A percentile compares a stretch with the other conserved stretches of the same genome.
Conservation (phyloP, 805 yeast genomes). For the Myxozyma lipomycoides region DNA sequence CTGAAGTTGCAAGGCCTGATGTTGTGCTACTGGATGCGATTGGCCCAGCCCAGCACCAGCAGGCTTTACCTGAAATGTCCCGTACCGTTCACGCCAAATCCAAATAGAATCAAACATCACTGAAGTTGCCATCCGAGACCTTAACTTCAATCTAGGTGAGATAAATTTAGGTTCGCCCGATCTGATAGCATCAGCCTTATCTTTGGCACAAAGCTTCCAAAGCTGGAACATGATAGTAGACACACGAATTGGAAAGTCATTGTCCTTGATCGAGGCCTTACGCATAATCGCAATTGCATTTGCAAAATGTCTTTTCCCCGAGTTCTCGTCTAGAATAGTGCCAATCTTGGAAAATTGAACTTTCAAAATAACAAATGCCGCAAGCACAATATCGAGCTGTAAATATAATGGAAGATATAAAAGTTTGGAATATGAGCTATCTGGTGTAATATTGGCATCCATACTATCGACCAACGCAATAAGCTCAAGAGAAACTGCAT, state of each 20-base stretch:
- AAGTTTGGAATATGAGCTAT: conserved; percentile 55
- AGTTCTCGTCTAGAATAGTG: conserved; percentile 44
- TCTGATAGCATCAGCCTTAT: conserved; percentile 16
- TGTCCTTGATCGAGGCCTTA: conserved; percentile 79
- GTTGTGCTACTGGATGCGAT: conserved; percentile 2
- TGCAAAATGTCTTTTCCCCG: conserved; percentile 44
- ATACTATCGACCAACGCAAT: conserved; percentile 45
- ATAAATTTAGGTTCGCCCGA: conserved; percentile 23
- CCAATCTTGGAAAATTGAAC: conserved; percentile 72
- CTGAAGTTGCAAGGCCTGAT: background rate
- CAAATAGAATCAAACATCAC: conserved; percentile 88
- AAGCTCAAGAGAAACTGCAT: conserved; percentile 63
- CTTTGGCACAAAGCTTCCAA: conserved; percentile 73
- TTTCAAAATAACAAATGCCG: conserved; percentile 79
- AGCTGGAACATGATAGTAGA: conserved; percentile 91
- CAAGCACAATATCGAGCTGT: conserved; percentile 81
- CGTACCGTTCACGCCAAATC: conserved; percentile 79
- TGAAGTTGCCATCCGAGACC: conserved; percentile 86
- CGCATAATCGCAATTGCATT: conserved; percentile 64
- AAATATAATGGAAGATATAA: conserved; percentile 77
- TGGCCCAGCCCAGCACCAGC: conserved; percentile 17
- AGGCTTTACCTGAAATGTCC: conserved; percentile 36
- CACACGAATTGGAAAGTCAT: conserved; percentile 88
- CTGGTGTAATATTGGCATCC: conserved; percentile 61
- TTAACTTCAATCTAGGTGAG: conserved; percentile 40